Conservation (phyloP, 176 grass and related monocot genomes). For the Avena eriantha region DNA sequence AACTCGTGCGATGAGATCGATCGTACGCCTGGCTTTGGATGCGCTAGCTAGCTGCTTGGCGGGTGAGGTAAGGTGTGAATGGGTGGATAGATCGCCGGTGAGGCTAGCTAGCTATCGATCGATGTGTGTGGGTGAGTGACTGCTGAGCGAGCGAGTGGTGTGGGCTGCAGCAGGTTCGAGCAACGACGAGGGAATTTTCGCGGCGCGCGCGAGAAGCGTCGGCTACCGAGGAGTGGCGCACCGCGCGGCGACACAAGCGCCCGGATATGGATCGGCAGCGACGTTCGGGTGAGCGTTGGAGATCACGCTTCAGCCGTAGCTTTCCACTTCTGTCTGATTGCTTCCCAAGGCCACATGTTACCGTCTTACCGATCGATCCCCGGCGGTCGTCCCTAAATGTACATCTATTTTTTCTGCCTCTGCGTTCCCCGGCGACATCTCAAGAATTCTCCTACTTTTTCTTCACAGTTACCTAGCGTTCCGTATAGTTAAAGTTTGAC, state of each 20-base stretch:
- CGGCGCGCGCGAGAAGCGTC: conserved; percentile 35
- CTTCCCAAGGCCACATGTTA: not conserved
- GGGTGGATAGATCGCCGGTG: not conserved
- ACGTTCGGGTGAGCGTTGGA: not conserved
- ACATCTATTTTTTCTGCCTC: not conserved
- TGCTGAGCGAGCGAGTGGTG: not conserved
- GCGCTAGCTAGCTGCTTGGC: not conserved
- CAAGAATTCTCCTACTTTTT: not conserved
- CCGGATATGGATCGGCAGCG: conserved; percentile 6
- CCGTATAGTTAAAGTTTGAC: no score
- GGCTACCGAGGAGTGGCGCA: conserved; percentile 14
- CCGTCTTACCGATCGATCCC: not conserved
- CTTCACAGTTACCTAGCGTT: no score
- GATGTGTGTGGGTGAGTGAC: not conserved
- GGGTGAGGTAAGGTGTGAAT: not conserved
- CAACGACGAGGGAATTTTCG: not conserved
- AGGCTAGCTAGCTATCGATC: not conserved
- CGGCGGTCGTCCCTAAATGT: not conserved
- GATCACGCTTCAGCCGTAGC: not conserved
- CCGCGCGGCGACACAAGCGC: not conserved
- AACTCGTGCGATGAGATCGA: no score
- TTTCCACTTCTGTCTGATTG: no score
- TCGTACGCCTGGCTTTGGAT: not conserved
- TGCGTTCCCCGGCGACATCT: not conserved
- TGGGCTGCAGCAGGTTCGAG: not conserved